Evolutionary conservation across 371 early-diverging fungal genomes (phyloP), one percentile per base, ranked within the genome.

Genomic region (Synchytrium microbalum): DNA sequence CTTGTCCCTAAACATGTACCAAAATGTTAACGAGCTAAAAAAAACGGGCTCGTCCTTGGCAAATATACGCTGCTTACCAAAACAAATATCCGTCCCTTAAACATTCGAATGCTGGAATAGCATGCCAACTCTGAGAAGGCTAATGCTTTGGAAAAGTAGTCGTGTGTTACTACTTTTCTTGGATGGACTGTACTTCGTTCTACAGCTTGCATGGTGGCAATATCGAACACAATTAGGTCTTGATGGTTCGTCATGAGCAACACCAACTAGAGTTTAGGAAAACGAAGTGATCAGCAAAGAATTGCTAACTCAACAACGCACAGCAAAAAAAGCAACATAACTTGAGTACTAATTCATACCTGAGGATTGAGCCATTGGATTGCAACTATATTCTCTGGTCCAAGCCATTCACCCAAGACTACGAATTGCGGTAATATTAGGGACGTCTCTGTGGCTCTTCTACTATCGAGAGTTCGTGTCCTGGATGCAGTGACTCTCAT

Each of bases 221-320:
- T 83, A 64, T 88, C 88, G 63, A 88, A 85, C 0, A 87, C 73
- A 26, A 89, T 77, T 68, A 90, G 75, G 13, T 85, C 84, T 67
- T 90, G 88, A 3, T 81, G 79, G 57, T 81, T 80, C 14, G 86
- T 84, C 38, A 88, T 67, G 1, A 85, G 65, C 10, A 83, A 75
- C 16, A 90, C 66, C 32, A 85, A 80, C 88, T 89, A 69, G 0
- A 38, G 30, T 38, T 0, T 28, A 27, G 29, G 1, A 51, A 14
- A 23, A 54, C 57, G 27, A 61, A 62, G 28, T 26, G 61, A 30
- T 30, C 0, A 19, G 1, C 32, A 16, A 31, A 16, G 51, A 65
- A 19, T 33, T 19, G 58, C 27, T 26, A 63, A 5, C 14, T 3
- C 13, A 26, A 28, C 8, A 25, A 32, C 38, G 53, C n/a, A n/a